Base-by-base conservation (phyloP, 1,139 yeast genomes). In the Chernovozyma sophiae-reginae region DNA sequence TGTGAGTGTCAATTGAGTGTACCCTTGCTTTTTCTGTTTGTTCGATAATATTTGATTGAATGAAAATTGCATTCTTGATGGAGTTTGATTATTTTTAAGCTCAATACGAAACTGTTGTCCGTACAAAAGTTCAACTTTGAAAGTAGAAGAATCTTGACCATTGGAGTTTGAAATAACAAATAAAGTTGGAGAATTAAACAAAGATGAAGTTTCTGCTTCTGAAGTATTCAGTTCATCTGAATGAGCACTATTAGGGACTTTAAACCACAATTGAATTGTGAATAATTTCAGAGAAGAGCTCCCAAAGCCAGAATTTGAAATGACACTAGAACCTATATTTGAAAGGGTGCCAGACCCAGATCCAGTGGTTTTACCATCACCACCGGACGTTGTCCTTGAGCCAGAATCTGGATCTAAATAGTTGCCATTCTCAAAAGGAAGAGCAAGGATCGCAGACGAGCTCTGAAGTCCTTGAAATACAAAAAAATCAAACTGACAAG, bases 231-330 rank as follows among this genome's bases (percentile, higher is more conserved):
- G 10, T 20, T 6, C 8, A 20, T 20, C 23, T 20, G 23, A 7
- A 7, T 20, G 23, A 6, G 10, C 23, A 20, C 8, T 18, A 66
- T 36, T 20, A 20, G 23, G 23, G 23, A 20, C 23, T 42, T 61
- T 65, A 42, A 68, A 55, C 73, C 74, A 68, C 2, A 65, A 43
- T 23, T 62, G 65, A 6, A 69, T 48, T 2, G 72, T 49, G 35
- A 65, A 53, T 16, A 51, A 34, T 23, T 46, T 48, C 42, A 45
- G 47, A 4, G 45, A 37, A 10, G 23, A 20, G 10, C 8, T 7
- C 23, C 23, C 23, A 20, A 10, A 20, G 10, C 23, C 23, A 20
- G 23, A 20, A 20, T 20, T 6, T 6, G 23, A 20, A 7, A 6
- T 6, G 23, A 10, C 6, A 20, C 23, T 10, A 7, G 23, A 20